These are phyloP conservation scores for Cyberlindnera galapagoensis DNA, from an alignment of 805 yeast genomes.

Conservation along the genomic window DNA sequence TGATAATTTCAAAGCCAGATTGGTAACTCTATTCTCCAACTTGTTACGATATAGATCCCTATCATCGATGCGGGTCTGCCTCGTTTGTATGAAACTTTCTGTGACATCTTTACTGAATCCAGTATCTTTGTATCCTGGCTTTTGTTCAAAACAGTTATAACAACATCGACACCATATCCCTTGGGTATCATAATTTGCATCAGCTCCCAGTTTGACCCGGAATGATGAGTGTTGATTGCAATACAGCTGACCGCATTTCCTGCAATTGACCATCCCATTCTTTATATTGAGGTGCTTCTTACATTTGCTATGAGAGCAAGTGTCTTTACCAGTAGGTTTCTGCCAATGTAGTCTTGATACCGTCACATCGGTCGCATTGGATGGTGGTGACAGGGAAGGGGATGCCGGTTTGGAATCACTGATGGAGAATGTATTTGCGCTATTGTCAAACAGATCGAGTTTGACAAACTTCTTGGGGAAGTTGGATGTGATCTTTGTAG, in stretches of 20 bases:
- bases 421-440: constrained; percentile 9
- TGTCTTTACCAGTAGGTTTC: constrained; percentile 36
- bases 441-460: constrained; percentile 44
- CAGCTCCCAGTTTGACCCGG: constrained; percentile 42
- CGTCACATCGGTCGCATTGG: constrained; percentile 22
- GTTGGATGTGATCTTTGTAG: constrained; percentile 30
- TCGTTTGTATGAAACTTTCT: constrained; percentile 28
- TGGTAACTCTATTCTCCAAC: constrained; percentile 54
- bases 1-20: too few species aligned
- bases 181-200: constrained; percentile 39
- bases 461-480: constrained; percentile 34
- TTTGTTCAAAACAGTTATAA: constrained; percentile 45
- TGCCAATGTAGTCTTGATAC: constrained; percentile 55
- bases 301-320: constrained; percentile 39
- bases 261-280: constrained; percentile 60
- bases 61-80: constrained; percentile 42
- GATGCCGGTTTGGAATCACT: constrained; percentile 14
- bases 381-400: constrained; percentile 2
- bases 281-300: constrained; percentile 37
- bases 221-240: constrained; percentile 60
- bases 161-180: constrained; percentile 77
- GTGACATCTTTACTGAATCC: constrained; percentile 46
- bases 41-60: constrained; percentile 46
- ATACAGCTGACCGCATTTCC: constrained; percentile 67
- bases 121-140: constrained; percentile 45